Evolutionary conservation across 805 yeast genomes (phyloP), one percentile per base, ranked within the genome.

Genomic region (Hanseniaspora pseudoguilliermondii): DNA sequence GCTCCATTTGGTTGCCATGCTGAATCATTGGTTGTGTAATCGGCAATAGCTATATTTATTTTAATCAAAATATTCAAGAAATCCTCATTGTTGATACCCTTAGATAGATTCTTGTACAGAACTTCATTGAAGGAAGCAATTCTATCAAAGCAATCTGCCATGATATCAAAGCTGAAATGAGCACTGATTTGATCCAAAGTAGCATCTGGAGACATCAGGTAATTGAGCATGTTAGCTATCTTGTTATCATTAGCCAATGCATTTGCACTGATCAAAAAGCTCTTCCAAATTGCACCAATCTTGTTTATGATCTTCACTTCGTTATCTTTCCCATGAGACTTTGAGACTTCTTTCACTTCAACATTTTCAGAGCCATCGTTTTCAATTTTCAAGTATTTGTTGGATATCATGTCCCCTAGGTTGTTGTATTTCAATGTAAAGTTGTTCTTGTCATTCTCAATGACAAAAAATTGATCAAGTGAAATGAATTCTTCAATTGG

Each of bases 11-110:
- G 89, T 1, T 83, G 76, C 89, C 90, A 83, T 20, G 75, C 70
- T 16, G 73, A 68, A 61, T 78, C 81, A 52, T 76, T 73, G 27
- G 75, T 75, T 42, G 71, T 73, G 61, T 84, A 91, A 11, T 91
- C 75, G 59, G 85, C 90, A 57, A 83, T 73, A 29, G 88, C 79
- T 61, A 83, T 84, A 64, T 86, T 87, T 43, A 93, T 71, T 71
- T 93, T 93, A 57, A 89, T 74, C 64, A 91, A 71, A 43, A 93
- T 73, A 58, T 97, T 75, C 61, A 91, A 88, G 34, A 93, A 70
- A 58, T 97, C 75, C 3, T 86, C 93, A 67, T 93, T 93, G 66
- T 93, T 97, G 27, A 90, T 70, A 67, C 91, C 97, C 55, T 77
- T 75, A 16, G 80, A 67, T 41, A 93, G 69, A 58, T 77, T 79